Conservation (phyloP, 768 basidiomycete species). For the Cystobasidium tubakii region DNA sequence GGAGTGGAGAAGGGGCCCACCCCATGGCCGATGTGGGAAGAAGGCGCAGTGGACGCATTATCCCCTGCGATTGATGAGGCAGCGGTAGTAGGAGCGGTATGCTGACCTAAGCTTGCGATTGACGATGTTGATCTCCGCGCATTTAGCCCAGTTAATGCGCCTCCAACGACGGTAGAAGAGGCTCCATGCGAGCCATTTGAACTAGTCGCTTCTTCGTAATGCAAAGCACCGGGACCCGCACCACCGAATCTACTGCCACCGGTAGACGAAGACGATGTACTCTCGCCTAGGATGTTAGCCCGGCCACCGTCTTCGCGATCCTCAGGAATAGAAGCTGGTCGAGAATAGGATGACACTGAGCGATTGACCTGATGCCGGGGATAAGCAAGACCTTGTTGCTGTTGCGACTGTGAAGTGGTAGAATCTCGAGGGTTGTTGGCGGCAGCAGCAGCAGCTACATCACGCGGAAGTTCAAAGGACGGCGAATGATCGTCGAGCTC, state of each 20-base stretch:
- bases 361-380: not conserved
- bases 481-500: conserved; percentile 29
- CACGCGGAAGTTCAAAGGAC: conserved; percentile 23
- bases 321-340: not conserved
- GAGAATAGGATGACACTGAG: not conserved
- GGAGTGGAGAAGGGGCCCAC: not conserved
- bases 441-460: conserved; percentile 23
- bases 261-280: not conserved
- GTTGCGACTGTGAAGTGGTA: not conserved
- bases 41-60: conserved; percentile 13
- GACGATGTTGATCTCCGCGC: conserved; percentile 12
- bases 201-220: not conserved
- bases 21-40: not conserved
- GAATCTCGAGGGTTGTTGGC: conserved; percentile 6
- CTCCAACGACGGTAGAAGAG: not conserved
- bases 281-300: not conserved
- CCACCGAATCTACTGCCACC: not conserved
- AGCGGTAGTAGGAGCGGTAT: conserved; percentile 1
- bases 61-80: conserved; percentile 27
- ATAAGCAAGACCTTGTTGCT: not conserved
- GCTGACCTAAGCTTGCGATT: conserved; percentile 21
- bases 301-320: not conserved
- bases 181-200: not conserved
- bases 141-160: not conserved
- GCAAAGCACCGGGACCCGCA: not conserved